Evolutionary conservation across 306 rosid species (phyloP), one percentile per base, ranked within the genome.

Genomic region (Erythrophleum fordii): DNA sequence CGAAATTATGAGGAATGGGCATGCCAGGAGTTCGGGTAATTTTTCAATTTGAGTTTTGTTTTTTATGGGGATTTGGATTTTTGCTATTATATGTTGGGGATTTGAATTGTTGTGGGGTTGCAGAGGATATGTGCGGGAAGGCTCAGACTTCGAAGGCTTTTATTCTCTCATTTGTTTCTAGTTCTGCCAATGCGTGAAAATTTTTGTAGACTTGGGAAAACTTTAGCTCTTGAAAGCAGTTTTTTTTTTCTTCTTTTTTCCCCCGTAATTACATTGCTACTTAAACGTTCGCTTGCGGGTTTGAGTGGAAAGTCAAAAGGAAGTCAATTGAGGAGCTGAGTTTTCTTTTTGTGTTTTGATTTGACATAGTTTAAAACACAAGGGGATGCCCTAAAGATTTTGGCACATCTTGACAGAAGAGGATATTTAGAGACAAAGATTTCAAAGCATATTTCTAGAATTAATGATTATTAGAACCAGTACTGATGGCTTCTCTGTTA

Each of bases 21-120:
- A 72, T 51, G 74, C 88, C 22, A 81, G 64, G 56, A 76, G 69
- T 65, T 77, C 85, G 39, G 88, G 90, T 85, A 83, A 52, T 20
- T 59, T 11, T 74, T 51, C 10, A 65, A 16, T 41, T 65, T 5
- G 28, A 41, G 2, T 22, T 16, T 69, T 18, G 13, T 0, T 35
- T 49, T 6, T 16, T 31, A 1, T 20, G 49, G 31, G 41, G 44
- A 13, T 17, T 18, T 7, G 66, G 56, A 52, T 37, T 42, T 44
- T 44, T 71, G 39, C 23, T 22, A 56, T 2, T 53, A 12, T 41
- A 81, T 41, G 4, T 70, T 22, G 34, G 78, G 65, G 34, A 49
- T 69, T 69, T 66, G 13, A 23, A 1, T 17, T 52, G 14, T 78
- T 68, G 37, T 1, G 14, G 18, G 66, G 41, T 41, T 55, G 68